phyloP scores from a whole-genome alignment of 352 stramenopile genomes.

The Phytophthora crassamura region DNA sequence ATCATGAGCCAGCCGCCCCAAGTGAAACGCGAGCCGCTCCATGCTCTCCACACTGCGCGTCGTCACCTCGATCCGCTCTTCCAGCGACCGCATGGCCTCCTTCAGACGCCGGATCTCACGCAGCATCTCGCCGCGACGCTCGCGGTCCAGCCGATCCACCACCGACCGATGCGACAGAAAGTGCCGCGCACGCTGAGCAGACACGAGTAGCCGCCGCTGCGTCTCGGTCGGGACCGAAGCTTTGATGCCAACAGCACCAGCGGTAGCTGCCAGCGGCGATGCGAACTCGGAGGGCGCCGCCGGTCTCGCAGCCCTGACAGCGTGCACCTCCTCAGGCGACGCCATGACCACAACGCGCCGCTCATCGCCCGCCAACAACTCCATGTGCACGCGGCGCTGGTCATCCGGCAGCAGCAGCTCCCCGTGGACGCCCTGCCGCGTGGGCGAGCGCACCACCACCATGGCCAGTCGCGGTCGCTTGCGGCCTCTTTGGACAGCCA shows the following conservation, averaged over 20 bases:
- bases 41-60: conserved; percentile 45
- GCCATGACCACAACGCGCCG: conserved; percentile 31
- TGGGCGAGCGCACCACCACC: conserved; percentile 26
- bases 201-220: conserved; percentile 23
- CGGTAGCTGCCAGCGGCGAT: neutral
- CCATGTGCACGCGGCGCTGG: conserved; percentile 26
- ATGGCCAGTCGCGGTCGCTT: conserved; percentile 22
- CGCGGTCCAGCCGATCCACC: conserved; percentile 27
- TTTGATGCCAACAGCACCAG: neutral
- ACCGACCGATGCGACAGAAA: conserved; percentile 27
- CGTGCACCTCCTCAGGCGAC: conserved; percentile 23
- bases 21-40: conserved; percentile 42
- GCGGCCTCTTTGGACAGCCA: conserved; percentile 21
- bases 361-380: conserved; percentile 10
- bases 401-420: conserved; percentile 10
- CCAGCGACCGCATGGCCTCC: conserved; percentile 31
- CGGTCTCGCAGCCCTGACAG: conserved; percentile 1
- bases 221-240: conserved; percentile 11
- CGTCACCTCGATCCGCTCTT: conserved; percentile 48
- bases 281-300: too few relatives aligned
- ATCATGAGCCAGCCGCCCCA: conserved; percentile 47
- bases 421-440: neutral
- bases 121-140: conserved; percentile 42
- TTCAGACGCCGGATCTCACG: conserved; percentile 47
- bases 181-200: conserved; percentile 34